These are phyloP conservation scores for Dipodascus geniculatus DNA, from an alignment of 805 yeast species.

Conservation along the genomic window DNA sequence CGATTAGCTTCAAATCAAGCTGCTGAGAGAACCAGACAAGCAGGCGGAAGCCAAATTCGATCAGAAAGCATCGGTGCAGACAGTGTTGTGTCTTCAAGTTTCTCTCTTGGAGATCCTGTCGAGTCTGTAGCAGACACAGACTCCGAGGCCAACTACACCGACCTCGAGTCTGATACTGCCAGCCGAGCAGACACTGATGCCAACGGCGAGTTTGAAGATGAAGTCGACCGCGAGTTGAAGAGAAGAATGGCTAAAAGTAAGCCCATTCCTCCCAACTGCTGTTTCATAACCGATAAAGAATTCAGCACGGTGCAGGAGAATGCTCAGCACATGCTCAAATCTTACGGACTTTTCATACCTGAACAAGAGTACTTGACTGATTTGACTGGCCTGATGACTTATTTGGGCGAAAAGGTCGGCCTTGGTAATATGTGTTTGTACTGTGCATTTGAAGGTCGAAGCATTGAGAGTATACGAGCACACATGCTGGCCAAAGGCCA, in stretches of 20 bases:
- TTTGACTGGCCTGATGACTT: conserved; percentile 57
- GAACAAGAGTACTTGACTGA: conserved; percentile 62
- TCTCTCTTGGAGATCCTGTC: conserved; percentile 19
- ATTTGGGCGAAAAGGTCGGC: conserved; percentile 70
- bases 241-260: conserved; percentile 13
- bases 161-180: conserved; percentile 3
- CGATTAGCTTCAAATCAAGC: conserved; percentile 5
- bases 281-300: conserved; percentile 34
- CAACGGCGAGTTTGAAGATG: conserved; percentile 15
- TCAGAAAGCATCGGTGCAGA: conserved; percentile 5
- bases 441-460: conserved; percentile 77
- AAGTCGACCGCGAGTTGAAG: conserved; percentile 17
- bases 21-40: background rate
- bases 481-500: conserved; percentile 83
- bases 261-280: conserved; percentile 25
- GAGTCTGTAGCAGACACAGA: conserved; percentile 10
- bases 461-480: conserved; percentile 75
- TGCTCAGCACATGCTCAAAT: conserved; percentile 62
- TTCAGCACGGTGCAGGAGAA: conserved; percentile 45
- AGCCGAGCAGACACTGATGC: conserved; percentile 1
- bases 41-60: background rate
- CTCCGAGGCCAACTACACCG: conserved; percentile 4
- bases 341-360: conserved; percentile 82
- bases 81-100: conserved; percentile 15
- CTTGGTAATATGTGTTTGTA: conserved; percentile 74